These are phyloP conservation scores for Rhodotorula taiwanensis DNA, from an alignment of 768 basidiomycete genomes.

Conservation along the genomic window DNA sequence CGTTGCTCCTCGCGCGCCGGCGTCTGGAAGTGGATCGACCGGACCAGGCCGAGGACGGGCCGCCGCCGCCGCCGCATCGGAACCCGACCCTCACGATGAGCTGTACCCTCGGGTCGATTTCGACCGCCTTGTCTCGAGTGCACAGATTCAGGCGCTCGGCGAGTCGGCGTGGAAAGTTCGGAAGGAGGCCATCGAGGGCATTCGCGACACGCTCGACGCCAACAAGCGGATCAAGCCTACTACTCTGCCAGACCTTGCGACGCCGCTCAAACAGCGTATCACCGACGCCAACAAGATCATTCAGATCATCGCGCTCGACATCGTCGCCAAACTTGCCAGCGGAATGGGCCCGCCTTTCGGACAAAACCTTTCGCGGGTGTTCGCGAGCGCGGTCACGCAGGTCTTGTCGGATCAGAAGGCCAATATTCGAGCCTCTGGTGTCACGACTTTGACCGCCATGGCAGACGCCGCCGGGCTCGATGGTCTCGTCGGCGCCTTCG, in stretches of 20 bases:
- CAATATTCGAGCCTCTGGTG: conserved; percentile 67
- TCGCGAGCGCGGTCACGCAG: conserved; percentile 66
- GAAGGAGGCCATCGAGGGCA: conserved; percentile 83
- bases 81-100: conserved; percentile 75
- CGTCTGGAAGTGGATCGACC: conserved; percentile 44
- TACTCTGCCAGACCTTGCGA: conserved; percentile 83
- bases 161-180: conserved; percentile 94
- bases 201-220: conserved; percentile 74
- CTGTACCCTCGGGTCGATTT: conserved; percentile 92
- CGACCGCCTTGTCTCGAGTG: conserved; percentile 73
- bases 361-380: conserved; percentile 75
- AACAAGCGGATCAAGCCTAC: conserved; percentile 83
- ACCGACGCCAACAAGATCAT: conserved; percentile 91
- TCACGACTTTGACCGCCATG: conserved; percentile 73
- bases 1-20: conserved; percentile 50
- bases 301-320: conserved; percentile 79
- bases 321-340: conserved; percentile 77
- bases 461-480: conserved; percentile 77
- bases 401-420: conserved; percentile 91
- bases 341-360: conserved; percentile 89
- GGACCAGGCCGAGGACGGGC: conserved; percentile 28
- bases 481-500: conserved; percentile 67
- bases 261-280: conserved; percentile 77
- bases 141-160: conserved; percentile 72
- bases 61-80: conserved; percentile 26